Evolutionary conservation across 257 asterid genomes (phyloP), one percentile per base, ranked within the genome.

Genomic region (Solanum paucissectum): DNA sequence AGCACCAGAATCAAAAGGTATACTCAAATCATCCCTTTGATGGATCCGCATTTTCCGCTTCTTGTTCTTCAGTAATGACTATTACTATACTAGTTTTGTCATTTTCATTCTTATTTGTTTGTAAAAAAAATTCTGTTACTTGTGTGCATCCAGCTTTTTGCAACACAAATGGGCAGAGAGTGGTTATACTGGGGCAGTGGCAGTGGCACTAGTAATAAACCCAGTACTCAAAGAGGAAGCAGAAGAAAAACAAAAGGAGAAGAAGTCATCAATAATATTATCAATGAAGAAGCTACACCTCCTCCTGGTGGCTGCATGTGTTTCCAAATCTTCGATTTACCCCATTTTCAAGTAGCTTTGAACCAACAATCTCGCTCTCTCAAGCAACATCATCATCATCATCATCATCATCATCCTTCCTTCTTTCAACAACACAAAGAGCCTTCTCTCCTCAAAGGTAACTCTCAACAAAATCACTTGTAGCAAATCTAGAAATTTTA

Each of bases 301-400:
- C 34, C 90, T 18, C 69, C 96, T 12, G 79, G 91, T 73, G 99
- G 99, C 2, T 96, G 99, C 95, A 95, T 95, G 97, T 93, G 94
- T 84, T 89, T 95, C 75, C 96, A 96, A 55, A 91, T 96, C 90
- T 94, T 95, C 77, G 97, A 94, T 89, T 87, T 93, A 88, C 93
- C 95, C 16, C 94, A 88, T 23, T 90, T 93, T 42, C 95, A 91
- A 68, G 40, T 92, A 8, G 90, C 95, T 88, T 64, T 94, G 87
- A 89, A 92, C 88, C 94, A 93, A 32, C 94, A 92, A 12, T 62
- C 46, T 76, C 88, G 66, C 36, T 82, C 91, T 5, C 83, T 91
- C 7, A 82, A 82, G 68, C 64, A 66, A 89, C 86, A 87, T 75
- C 83, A 79, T 40, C 42, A 38, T 33, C 34, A 33, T 40, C 42